Conservation (phyloP, 225 moss, liverwort and hornwort species). For the Thuidium tamariscinum region DNA sequence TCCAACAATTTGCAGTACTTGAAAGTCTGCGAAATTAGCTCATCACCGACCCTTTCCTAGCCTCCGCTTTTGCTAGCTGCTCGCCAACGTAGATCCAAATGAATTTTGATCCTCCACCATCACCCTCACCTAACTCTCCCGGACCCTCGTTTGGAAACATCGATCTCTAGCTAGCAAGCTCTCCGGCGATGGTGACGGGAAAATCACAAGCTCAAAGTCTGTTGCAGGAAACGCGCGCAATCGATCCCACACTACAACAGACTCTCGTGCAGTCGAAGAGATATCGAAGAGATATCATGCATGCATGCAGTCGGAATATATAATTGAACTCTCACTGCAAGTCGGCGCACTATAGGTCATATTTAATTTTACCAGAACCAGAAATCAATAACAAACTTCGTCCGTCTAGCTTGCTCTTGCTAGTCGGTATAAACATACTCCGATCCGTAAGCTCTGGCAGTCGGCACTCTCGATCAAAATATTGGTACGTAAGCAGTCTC, state of each 20-base stretch:
- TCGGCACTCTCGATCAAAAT: background rate
- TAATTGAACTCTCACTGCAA: background rate
- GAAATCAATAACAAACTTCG: background rate
- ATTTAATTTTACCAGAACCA: too few species aligned
- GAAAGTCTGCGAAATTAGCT: background rate
- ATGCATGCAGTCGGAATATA: background rate
- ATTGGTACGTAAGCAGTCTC: background rate
- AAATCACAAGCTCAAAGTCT: background rate
- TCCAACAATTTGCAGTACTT: background rate
- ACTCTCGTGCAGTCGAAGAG: background rate
- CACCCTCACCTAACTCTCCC: slow-evolving; percentile 16
- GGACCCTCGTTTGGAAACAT: background rate
- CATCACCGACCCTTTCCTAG: background rate
- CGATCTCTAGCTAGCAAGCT: background rate
- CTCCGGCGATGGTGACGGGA: background rate
- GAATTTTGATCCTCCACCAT: slow-evolving; percentile 28
- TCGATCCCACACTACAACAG: background rate
- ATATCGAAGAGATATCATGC: too few species aligned
- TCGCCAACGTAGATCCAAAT: slow-evolving; percentile 10
- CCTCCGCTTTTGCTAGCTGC: background rate
- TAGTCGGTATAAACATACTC: background rate
- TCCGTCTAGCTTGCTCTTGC: too few species aligned
- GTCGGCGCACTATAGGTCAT: background rate
- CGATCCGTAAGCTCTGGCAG: too few species aligned
- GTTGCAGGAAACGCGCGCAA: background rate